These are phyloP conservation scores for Tolypocladium nubicola DNA, from an alignment of 2,329 filamentous ascomycete species.

Conservation along the genomic window DNA sequence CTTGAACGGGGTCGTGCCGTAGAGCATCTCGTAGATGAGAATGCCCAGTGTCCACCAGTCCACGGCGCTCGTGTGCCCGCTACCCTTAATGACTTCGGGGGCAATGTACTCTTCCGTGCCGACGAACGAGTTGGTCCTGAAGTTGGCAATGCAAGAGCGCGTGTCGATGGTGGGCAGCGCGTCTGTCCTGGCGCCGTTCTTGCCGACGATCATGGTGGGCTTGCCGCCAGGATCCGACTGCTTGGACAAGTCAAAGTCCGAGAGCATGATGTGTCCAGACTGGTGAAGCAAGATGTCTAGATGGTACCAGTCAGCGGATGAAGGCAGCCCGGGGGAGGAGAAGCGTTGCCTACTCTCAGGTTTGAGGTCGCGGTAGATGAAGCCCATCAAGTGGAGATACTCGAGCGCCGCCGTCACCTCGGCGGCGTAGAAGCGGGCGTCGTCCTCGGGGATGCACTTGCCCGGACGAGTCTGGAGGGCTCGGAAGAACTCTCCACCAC, in stretches of 20 bases:
- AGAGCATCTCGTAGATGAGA: constrained; percentile 97
- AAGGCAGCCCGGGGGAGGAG: not conserved
- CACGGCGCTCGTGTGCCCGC: constrained; percentile 93
- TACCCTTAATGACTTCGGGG: constrained; percentile 96
- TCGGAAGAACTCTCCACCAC: constrained; percentile 95
- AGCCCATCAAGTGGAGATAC: constrained; percentile 97
- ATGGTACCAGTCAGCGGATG: not conserved
- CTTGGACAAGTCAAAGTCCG: constrained; percentile 96
- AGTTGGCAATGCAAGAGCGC: constrained; percentile 95
- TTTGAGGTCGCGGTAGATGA: constrained; percentile 97
- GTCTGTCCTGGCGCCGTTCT: constrained; percentile 75
- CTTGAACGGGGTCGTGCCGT: constrained; percentile 97
- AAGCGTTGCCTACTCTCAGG: constrained; percentile 69
- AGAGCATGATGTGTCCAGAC: constrained; percentile 99
- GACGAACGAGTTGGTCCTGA: constrained; percentile 96
- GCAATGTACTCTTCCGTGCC: constrained; percentile 99
- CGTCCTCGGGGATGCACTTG: constrained; percentile 94
- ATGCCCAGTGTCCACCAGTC: constrained; percentile 99
- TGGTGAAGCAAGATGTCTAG: constrained; percentile 93
- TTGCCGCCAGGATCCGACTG: constrained; percentile 93
- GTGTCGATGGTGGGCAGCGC: constrained; percentile 96
- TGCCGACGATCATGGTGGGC: constrained; percentile 93
- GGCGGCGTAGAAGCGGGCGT: constrained; percentile 92
- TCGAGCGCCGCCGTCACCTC: constrained; percentile 95
- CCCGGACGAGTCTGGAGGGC: constrained; percentile 92